Percentiles rank a stretch among this genome's conserved stretches.
These are phyloP conservation scores for Kwoniella heveanensis DNA, from an alignment of 768 basidiomycete species.

Conservation along the genomic window DNA sequence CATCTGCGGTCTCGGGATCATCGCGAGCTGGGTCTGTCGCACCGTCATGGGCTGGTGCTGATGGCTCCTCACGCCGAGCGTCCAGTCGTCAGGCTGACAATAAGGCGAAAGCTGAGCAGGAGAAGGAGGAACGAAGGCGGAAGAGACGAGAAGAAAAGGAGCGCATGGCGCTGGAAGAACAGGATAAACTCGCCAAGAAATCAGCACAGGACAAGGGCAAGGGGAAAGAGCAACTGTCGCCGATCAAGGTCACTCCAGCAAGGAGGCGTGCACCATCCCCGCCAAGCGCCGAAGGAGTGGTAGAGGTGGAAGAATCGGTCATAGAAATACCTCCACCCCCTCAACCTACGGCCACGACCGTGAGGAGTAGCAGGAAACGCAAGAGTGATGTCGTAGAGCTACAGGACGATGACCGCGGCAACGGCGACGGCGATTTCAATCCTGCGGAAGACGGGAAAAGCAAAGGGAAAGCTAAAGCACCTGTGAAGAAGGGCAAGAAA, in stretches of 20 bases:
- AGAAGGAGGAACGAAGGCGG: conserved; percentile 35
- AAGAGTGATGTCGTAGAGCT: conserved; percentile 12
- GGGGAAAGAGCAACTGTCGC: conserved; percentile 1
- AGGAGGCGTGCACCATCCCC: background rate
- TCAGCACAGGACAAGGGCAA: conserved; percentile 1
- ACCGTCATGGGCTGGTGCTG: background rate
- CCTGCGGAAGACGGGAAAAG: conserved; percentile 10
- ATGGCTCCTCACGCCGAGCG: conserved; percentile 9
- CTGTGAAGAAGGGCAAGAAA: conserved; percentile 16
- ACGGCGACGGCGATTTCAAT: conserved; percentile 11
- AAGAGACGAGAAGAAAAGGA: conserved; percentile 37
- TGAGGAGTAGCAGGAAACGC: conserved; percentile 11
- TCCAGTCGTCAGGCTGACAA: conserved; percentile 30
- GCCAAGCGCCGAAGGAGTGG: background rate
- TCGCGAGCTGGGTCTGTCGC: background rate
- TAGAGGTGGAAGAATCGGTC: conserved; percentile 10
- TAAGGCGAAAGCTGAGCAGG: conserved; percentile 27
- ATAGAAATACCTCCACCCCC: conserved; percentile 8
- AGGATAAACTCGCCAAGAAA: conserved; percentile 7
- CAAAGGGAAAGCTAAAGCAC: conserved; percentile 8
- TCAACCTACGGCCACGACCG: background rate
- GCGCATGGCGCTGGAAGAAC: conserved; percentile 7
- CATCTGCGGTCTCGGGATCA: conserved; percentile 2
- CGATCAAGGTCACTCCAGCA: background rate
- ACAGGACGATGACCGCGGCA: background rate